Evolutionary conservation across 2,329 filamentous ascomycete genomes (phyloP).

Genomic region (Zopfia rhizophila): DNA sequence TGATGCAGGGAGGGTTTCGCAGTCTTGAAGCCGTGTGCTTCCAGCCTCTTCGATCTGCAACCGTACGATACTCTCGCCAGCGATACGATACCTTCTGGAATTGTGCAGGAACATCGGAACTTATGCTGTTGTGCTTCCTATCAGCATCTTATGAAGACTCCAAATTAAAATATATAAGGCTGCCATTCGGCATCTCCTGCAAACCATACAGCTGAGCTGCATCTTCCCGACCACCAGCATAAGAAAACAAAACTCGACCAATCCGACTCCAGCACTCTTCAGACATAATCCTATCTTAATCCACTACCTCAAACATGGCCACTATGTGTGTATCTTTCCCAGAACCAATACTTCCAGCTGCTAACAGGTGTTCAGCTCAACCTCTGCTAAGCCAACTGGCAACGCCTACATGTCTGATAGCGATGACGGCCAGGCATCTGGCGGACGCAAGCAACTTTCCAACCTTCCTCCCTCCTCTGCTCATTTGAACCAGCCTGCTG

Average conservation of each 20-base stretch:
- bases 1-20: slow-evolving; percentile 39
- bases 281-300: slow-evolving; percentile 1
- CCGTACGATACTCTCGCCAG: slow-evolving; percentile 1
- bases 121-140: slow-evolving; percentile 9
- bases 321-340: slow-evolving; percentile 34
- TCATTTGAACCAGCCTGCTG: slow-evolving; percentile 52
- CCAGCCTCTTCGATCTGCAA: slow-evolving; percentile 7
- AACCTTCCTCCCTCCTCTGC: slow-evolving; percentile 50
- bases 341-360: neutral
- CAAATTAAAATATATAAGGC: slow-evolving; percentile 43
- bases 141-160: slow-evolving; percentile 1
- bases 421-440: slow-evolving; percentile 54
- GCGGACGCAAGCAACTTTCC: slow-evolving; percentile 46
- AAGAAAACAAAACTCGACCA: slow-evolving; percentile 22
- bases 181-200: slow-evolving; percentile 17
- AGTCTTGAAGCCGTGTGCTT: slow-evolving; percentile 12
- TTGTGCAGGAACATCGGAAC: slow-evolving; percentile 5
- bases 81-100: neutral
- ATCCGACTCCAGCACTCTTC: slow-evolving; percentile 6
- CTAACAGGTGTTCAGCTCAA: slow-evolving; percentile 10
- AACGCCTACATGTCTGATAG: slow-evolving; percentile 47
- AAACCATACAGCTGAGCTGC: slow-evolving; percentile 40
- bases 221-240: slow-evolving; percentile 17
- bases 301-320: slow-evolving; percentile 33
- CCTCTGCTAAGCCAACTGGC: slow-evolving; percentile 36